These are phyloP conservation scores for Seiridium cupressi DNA, from an alignment of 2,329 filamentous ascomycete species.

Conservation along the genomic window DNA sequence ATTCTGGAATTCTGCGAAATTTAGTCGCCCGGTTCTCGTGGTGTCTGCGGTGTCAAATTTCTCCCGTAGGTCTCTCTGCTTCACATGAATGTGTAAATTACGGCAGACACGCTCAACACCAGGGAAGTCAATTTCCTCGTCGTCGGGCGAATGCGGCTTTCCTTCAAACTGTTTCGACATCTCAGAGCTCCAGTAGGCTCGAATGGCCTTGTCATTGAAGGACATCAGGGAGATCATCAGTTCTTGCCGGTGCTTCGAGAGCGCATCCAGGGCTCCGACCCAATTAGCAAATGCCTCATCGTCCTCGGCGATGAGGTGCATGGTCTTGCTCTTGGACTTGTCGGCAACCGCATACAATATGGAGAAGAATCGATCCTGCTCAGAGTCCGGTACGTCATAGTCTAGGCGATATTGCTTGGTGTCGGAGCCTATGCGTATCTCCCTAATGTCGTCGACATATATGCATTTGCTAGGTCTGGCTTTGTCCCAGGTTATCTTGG, in stretches of 20 bases:
- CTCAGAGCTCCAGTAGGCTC: conserved; percentile 81
- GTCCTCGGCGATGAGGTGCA: conserved; percentile 83
- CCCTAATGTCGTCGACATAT: conserved; percentile 92
- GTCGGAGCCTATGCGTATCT: conserved; percentile 80
- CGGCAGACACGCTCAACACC: conserved; percentile 83
- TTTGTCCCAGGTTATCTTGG: conserved; percentile 85
- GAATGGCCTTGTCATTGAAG: conserved; percentile 79
- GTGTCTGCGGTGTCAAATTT: conserved; percentile 74
- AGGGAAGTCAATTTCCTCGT: conserved; percentile 72
- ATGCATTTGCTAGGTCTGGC: conserved; percentile 77
- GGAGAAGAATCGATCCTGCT: conserved; percentile 79
- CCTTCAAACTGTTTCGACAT: conserved; percentile 68
- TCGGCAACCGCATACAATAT: conserved; percentile 82
- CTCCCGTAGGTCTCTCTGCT: conserved; percentile 67
- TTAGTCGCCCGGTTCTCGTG: conserved; percentile 63
- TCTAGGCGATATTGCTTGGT: conserved; percentile 88
- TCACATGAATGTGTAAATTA: conserved; percentile 88
- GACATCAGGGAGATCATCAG: conserved; percentile 87
- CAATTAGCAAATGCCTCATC: conserved; percentile 72
- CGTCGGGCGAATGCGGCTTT: conserved; percentile 47
- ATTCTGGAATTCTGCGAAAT: conserved; percentile 77
- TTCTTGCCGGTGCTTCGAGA: conserved; percentile 83
- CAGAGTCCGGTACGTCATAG: conserved; percentile 65
- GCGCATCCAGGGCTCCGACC: conserved; percentile 79
- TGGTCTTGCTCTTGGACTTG: conserved; percentile 77